Base-by-base conservation (phyloP, 2,329 filamentous ascomycete species). In the Xylariaceae sp. region DNA sequence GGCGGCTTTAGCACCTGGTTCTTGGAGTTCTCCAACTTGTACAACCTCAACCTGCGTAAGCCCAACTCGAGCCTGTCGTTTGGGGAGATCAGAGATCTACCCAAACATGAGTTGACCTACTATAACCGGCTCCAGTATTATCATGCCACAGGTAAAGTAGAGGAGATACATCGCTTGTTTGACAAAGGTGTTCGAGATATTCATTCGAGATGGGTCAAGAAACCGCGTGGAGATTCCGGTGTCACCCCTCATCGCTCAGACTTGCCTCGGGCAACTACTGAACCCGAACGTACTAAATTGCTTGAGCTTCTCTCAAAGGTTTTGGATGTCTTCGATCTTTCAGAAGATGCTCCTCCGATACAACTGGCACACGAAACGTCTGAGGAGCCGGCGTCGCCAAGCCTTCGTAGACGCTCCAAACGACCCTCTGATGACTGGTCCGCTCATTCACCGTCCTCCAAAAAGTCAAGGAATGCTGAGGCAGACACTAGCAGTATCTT, bases 161-260 rank as follows among this genome's bases (percentile, higher is more conserved):
- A 51, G 1, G 27, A 52, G 7, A 53, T 64, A 41, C 51, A 49
- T 5, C 30, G 40, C 3, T 38, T 54, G 1, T 66, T 64, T 42
- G 52, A 54, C 22, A 50, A 59, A 11, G 52, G 50, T 3, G 63
- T 57, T 17, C 56, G 53, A 41, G 48, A 55, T 0, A 59, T 64
- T 19, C 59, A 63, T 47, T 56, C 42, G 17, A 61, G 58, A 49
- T 66, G 63, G 63, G 58, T 63, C 3, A 59, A 53, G 22, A 66
- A 66, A 30, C 55, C 62, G 5, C 45, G 31, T 11, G 59, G 53
- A 6, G 61, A 57, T 12, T 41, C 19, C n/a, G 57, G 50, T 22
- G 53, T 60, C 11, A 57, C 52, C 2, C 63, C 63, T 14, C 45
- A 55, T 38, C 40, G 46, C 10, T 57, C 51, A 6, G 42, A 51